phyloP scores from a whole-genome alignment of 495 filamentous ascomycete species.

The Hyaloscypha bicolor region DNA sequence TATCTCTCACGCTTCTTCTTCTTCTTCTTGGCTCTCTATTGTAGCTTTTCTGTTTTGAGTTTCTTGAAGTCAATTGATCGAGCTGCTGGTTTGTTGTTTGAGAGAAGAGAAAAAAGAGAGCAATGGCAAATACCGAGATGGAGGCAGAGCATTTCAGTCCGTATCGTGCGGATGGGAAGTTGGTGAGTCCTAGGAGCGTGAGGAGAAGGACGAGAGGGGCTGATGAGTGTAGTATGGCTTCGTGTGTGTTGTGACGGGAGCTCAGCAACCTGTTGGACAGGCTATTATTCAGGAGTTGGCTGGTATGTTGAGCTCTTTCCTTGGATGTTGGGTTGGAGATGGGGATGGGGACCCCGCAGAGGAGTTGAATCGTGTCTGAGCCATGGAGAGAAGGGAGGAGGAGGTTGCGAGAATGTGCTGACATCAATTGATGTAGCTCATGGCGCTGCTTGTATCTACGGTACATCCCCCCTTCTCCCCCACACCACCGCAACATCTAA shows the following conservation, averaged over 20 bases:
- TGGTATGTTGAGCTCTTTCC: constrained; percentile 37
- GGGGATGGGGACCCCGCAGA: not conserved
- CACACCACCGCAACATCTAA: not conserved
- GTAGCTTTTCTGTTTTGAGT: not conserved
- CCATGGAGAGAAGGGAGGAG: not conserved
- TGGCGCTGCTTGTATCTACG: constrained; percentile 65
- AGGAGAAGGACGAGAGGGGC: not conserved
- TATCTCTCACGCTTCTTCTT: not conserved
- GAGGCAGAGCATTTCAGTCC: constrained; percentile 54
- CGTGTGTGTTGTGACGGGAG: constrained; percentile 63
- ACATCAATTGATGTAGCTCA: constrained; percentile 46
- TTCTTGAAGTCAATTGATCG: not conserved
- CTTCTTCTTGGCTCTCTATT: not conserved
- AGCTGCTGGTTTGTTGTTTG: not conserved
- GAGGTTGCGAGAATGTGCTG: constrained; percentile 11
- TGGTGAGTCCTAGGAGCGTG: constrained; percentile 41
- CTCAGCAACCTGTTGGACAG: constrained; percentile 57
- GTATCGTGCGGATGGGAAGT: constrained; percentile 60
- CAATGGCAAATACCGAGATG: not conserved
- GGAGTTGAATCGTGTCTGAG: not conserved
- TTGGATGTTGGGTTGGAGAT: not conserved
- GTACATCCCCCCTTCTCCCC: constrained; percentile 29
- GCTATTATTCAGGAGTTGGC: constrained; percentile 61
- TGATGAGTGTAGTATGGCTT: constrained; percentile 53
- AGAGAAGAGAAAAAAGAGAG: not conserved